Evolutionary conservation across 345 rosid genomes (phyloP), one percentile per base, ranked within the genome.

Genomic region (Pseudoturritis turrita): DNA sequence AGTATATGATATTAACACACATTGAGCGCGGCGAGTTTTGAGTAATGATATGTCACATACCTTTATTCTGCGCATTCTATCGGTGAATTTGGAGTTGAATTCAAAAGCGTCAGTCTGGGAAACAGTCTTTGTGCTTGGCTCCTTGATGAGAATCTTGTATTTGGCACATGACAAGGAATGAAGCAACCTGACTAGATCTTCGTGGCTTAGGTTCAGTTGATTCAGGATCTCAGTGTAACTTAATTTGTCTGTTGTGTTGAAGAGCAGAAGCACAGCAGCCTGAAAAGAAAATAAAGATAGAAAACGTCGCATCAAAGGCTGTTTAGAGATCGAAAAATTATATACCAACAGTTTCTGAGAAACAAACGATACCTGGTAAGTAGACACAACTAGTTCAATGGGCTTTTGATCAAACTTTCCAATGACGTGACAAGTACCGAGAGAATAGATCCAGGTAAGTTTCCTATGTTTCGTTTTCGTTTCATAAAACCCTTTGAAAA

Each of bases 41-140:
- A 36, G 18, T 44, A 41, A 1, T 10, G 47, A 51, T 17, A 54
- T 14, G 36, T 78, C 52, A 31, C 57, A 12, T 11, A 92, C 99
- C 97, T 92, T 92, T 58, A 96, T 92, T 82, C 98, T 90, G 84
- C 96, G 83, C 99, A 92, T 81, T 78, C 86, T 83, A 72, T 96
- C 95, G 0, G 88, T 86, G 76, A 96, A 96, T 79, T 87, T 96
- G 67, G 79, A 72, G 79, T 89, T 89, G 81, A 89, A 84, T 72
- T 87, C 88, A 68, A 89, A 89, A 69, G 39, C 59, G 65, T 89
- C 96, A 11, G 78, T 63, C 66, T 81, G 84, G 9, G 87, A 80
- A 15, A 89, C 76, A 41, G 76, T 82, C 80, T 86, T 89, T 13
- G 91, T 79, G 75, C 62, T 81, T 28, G 93, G 86, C 39, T 88